Conservation (phyloP, 768 basidiomycete species). For the Suillus lakei region DNA sequence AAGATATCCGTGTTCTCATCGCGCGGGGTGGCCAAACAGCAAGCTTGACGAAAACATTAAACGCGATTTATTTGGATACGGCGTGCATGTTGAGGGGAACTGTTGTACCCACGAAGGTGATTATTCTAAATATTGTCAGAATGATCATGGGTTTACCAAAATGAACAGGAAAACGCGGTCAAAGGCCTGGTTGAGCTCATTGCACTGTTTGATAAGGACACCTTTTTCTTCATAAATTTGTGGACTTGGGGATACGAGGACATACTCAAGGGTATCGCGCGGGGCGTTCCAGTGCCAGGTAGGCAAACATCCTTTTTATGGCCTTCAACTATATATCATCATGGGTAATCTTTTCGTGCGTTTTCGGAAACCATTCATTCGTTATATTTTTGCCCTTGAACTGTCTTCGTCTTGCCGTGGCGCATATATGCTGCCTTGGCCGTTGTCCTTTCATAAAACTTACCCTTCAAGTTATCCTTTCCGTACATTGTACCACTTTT, state of each 20-base stretch:
- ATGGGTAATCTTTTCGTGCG: not conserved
- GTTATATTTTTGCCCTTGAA: not conserved
- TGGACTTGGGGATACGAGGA: conserved; percentile 99
- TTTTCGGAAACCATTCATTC: not conserved
- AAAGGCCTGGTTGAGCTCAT: conserved; percentile 73
- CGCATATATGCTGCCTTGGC: no score
- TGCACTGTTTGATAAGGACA: conserved; percentile 61
- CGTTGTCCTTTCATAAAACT: not conserved
- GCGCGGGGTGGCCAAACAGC: conserved; percentile 31
- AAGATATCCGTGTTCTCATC: conserved; percentile 28
- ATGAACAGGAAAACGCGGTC: conserved; percentile 63
- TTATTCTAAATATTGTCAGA: conserved; percentile 13
- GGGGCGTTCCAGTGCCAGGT: conserved; percentile 68
- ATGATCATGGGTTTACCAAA: conserved; percentile 4
- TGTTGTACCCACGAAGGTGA: conserved; percentile 65
- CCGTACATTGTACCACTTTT: not conserved
- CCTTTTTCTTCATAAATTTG: conserved; percentile 85
- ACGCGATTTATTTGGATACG: conserved; percentile 87
- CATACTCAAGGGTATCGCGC: conserved; percentile 75
- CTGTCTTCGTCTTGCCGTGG: not conserved
- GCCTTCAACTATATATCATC: not conserved
- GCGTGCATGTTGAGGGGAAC: conserved; percentile 59
- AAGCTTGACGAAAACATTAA: conserved; percentile 53
- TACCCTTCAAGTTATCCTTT: not conserved
- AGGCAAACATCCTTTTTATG: conserved; percentile 9